phyloP scores from a whole-genome alignment of 805 yeast genomes.

The Maudiozyma serrabonitensis region DNA sequence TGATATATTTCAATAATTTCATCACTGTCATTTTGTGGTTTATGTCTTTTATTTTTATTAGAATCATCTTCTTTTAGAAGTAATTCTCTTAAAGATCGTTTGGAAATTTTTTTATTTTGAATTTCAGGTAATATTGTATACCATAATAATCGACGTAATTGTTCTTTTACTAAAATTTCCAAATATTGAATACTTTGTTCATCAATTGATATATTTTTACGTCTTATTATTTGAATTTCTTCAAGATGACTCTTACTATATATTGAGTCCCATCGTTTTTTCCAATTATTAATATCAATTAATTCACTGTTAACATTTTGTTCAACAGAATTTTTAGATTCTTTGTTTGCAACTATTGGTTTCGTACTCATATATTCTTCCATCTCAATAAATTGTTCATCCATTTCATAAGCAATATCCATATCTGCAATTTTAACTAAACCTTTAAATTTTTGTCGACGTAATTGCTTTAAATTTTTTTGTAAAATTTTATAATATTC shows the following conservation, averaged over 20 bases:
- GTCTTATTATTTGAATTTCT: conserved; percentile 4
- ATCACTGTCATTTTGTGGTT: neutral
- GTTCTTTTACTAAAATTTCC: conserved; percentile 8
- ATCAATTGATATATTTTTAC: neutral
- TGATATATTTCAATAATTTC: neutral
- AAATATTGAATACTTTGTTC: conserved; percentile 9
- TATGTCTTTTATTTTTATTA: neutral
- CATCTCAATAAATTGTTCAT: conserved; percentile 17
- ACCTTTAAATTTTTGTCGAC: conserved; percentile 9
- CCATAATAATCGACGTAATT: conserved; percentile 14
- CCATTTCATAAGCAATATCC: conserved; percentile 29
- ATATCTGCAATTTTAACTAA: conserved; percentile 15
- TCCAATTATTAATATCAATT: conserved; percentile 19
- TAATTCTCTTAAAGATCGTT: neutral
- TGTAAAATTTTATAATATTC: conserved; percentile 19
- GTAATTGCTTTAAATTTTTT: conserved; percentile 11
- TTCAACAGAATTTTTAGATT: neutral
- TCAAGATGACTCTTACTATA: conserved; percentile 17
- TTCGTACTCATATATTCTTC: conserved; percentile 19
- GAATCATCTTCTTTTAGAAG: neutral
- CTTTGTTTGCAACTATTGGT: neutral
- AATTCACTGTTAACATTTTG: neutral
- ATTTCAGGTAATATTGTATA: conserved; percentile 14
- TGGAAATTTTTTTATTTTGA: conserved; percentile 9
- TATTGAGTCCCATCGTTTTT: conserved; percentile 20